Evolutionary conservation across 2,329 filamentous ascomycete genomes (phyloP).

Genomic region (Trichoderma afroharzianum): DNA sequence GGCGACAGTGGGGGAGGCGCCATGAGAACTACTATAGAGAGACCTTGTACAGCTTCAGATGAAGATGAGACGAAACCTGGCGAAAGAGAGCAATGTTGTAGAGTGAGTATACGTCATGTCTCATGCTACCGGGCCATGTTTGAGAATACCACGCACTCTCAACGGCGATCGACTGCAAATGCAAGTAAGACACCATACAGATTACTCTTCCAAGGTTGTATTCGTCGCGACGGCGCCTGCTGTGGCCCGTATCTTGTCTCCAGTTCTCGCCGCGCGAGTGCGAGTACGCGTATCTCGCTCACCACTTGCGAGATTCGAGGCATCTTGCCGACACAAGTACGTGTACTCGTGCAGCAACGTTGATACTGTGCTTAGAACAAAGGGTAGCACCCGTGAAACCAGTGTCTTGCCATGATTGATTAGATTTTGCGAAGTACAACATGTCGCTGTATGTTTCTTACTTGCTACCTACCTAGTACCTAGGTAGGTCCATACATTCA

Average conservation of each 20-base stretch:
- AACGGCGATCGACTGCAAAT: background rate
- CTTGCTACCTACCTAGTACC: too few relatives aligned
- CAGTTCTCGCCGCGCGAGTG: background rate
- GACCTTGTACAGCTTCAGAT: background rate
- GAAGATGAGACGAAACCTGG: background rate
- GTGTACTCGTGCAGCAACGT: too few relatives aligned
- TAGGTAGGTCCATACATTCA: too few relatives aligned
- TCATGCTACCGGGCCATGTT: background rate
- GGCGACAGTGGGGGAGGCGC: background rate
- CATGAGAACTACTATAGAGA: background rate
- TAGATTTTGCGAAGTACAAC: background rate
- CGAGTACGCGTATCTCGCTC: slow-evolving; percentile 9
- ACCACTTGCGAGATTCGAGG: background rate
- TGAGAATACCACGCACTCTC: background rate
- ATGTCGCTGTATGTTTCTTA: background rate
- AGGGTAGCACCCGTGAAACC: background rate
- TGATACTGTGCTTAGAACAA: background rate
- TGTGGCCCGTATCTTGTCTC: background rate
- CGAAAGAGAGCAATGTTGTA: background rate
- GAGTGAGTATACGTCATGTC: background rate
- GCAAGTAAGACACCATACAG: background rate
- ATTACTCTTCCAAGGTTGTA: too few relatives aligned
- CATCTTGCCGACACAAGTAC: background rate
- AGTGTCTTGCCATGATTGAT: background rate
- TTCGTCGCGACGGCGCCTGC: background rate